A percentile compares a stretch with the other conserved stretches of the same genome.
These are phyloP conservation scores for Xylaria sp. DNA, from an alignment of 2,329 filamentous ascomycete species.

Conservation along the genomic window DNA sequence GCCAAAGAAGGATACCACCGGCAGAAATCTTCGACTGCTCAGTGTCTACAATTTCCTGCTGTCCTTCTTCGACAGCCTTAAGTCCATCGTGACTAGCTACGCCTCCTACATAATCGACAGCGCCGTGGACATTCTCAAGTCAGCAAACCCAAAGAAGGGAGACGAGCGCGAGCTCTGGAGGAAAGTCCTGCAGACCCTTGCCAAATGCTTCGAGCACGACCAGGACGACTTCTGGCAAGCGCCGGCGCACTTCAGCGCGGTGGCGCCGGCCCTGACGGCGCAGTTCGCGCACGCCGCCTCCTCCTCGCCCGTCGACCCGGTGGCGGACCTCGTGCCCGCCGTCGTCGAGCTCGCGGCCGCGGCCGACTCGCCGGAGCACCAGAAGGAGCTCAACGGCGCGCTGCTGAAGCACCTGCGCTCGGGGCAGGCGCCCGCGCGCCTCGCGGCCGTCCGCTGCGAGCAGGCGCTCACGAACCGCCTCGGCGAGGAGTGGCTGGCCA, in stretches of 20 bases:
- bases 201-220: conserved; percentile 81
- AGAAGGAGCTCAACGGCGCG: conserved; percentile 81
- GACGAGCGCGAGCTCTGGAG: conserved; percentile 66
- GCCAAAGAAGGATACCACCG: conserved; percentile 62
- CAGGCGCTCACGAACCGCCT: conserved; percentile 77
- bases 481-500: conserved; percentile 89
- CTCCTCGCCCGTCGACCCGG: conserved; percentile 44
- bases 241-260: conserved; percentile 78
- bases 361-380: conserved; percentile 83
- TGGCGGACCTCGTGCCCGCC: conserved; percentile 67
- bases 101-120: conserved; percentile 82
- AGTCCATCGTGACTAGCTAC: conserved; percentile 93
- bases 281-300: conserved; percentile 64
- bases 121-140: conserved; percentile 64
- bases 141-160: conserved; percentile 46
- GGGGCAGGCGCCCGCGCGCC: conserved; percentile 69
- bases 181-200: conserved; percentile 70
- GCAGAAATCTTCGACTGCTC: conserved; percentile 65
- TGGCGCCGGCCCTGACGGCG: conserved; percentile 69
- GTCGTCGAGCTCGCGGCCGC: conserved; percentile 80
- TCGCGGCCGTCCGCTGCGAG: conserved; percentile 82
- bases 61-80: conserved; percentile 80
- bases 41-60: conserved; percentile 82
- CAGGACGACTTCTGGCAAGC: conserved; percentile 97
- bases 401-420: conserved; percentile 80